Percentiles rank a stretch among this genome's conserved stretches.
phyloP scores from a whole-genome alignment of 1,284 basidiomycete genomes.

The Blastosporella zonata region DNA sequence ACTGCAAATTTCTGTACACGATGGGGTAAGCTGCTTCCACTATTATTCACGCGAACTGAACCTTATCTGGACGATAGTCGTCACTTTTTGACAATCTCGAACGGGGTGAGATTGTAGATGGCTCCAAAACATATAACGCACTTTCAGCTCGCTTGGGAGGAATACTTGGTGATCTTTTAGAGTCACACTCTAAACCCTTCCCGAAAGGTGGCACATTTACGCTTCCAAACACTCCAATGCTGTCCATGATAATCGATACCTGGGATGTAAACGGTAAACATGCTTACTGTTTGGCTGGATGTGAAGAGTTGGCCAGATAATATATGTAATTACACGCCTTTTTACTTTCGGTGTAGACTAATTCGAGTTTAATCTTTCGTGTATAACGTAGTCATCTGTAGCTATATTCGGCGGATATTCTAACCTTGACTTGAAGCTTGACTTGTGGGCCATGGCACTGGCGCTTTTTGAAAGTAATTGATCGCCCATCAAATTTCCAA shows the following conservation, averaged over 20 bases:
- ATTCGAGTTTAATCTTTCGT: not conserved
- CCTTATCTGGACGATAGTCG: conserved; percentile 32
- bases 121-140: conserved; percentile 33
- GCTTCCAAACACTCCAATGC: conserved; percentile 13
- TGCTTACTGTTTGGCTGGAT: conserved; percentile 17
- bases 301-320: conserved; percentile 4
- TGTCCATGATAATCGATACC: conserved; percentile 19
- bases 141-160: conserved; percentile 40
- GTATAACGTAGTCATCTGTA: too few relatives aligned
- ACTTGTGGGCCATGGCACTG: too few relatives aligned
- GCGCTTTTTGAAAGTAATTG: too few relatives aligned
- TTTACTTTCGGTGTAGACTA: not conserved
- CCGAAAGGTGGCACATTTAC: conserved; percentile 5
- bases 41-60: conserved; percentile 3
- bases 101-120: conserved; percentile 39
- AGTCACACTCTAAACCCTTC: conserved; percentile 14
- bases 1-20: conserved; percentile 44
- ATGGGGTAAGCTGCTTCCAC: conserved; percentile 34
- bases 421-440: too few relatives aligned
- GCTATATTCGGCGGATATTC: too few relatives aligned
- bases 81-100: conserved; percentile 40
- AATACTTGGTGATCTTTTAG: conserved; percentile 42
- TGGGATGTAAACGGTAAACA: conserved; percentile 19
- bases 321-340: not conserved
- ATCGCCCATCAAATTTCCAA: too few relatives aligned